phyloP scores from a whole-genome alignment of 306 rosid genomes.

The Lagenaria siceraria region DNA sequence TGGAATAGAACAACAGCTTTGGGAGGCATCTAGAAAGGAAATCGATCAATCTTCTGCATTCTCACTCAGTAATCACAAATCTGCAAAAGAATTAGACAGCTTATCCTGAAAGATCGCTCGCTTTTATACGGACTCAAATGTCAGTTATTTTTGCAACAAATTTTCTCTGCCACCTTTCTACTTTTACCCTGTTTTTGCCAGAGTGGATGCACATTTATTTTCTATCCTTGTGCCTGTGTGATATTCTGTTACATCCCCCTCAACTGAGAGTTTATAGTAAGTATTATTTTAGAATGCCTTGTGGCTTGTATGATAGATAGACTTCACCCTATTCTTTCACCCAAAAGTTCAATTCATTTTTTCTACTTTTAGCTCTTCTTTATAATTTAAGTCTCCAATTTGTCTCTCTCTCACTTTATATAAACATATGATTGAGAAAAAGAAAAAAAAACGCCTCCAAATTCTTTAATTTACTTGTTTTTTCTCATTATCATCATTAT shows the following conservation, averaged over 20 bases:
- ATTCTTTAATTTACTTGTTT: background rate
- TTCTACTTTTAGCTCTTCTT: background rate
- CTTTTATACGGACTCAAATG: background rate
- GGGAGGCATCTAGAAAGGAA: constrained; percentile 97
- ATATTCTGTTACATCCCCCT: background rate
- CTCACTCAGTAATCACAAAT: constrained; percentile 37
- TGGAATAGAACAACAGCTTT: constrained; percentile 83
- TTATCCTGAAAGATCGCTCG: constrained; percentile 13
- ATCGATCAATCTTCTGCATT: constrained; percentile 43
- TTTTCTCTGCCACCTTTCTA: background rate
- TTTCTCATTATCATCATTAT: background rate
- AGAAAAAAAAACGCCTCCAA: background rate
- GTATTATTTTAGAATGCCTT: background rate
- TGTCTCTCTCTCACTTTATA: background rate
- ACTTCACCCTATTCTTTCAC: constrained; percentile 5
- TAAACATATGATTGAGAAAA: background rate
- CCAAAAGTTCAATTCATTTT: background rate
- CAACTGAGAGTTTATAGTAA: background rate
- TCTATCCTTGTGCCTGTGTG: background rate
- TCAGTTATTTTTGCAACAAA: background rate
- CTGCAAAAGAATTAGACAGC: constrained; percentile 38
- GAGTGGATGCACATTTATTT: constrained; percentile 4
- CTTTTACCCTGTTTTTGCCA: background rate
- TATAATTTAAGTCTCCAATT: background rate
- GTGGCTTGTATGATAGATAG: constrained; percentile 3